These are phyloP conservation scores for Talaromyces borbonicus DNA, from an alignment of 495 filamentous ascomycete genomes.

Conservation along the genomic window DNA sequence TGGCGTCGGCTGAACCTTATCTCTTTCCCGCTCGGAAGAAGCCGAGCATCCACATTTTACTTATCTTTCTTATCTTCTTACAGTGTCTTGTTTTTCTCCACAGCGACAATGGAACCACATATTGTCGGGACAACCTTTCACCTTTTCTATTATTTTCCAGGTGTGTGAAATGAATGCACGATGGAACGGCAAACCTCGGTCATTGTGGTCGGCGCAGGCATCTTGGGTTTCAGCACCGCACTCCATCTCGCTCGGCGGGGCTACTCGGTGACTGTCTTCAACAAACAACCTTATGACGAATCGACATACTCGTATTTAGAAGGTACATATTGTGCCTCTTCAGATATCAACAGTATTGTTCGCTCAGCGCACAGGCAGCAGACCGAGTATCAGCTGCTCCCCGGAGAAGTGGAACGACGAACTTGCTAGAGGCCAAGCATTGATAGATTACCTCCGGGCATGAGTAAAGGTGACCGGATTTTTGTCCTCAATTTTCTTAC, in stretches of 20 bases:
- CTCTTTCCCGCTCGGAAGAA: no score
- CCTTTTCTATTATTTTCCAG: no score
- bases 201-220: conserved; percentile 34
- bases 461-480: conserved; percentile 20
- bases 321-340: conserved; percentile 26
- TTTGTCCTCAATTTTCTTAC: conserved; percentile 28
- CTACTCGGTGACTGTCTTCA: conserved; percentile 32
- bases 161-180: no score
- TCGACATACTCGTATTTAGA: conserved; percentile 18
- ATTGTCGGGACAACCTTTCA: no score
- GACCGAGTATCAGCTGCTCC: conserved; percentile 32
- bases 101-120: no score
- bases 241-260: conserved; percentile 31
- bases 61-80: no score
- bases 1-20: no score
- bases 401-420: conserved; percentile 33
- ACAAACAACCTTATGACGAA: conserved; percentile 30
- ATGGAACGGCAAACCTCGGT: conserved; percentile 27
- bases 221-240: conserved; percentile 33
- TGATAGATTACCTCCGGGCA: conserved; percentile 24
- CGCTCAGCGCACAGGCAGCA: conserved; percentile 30
- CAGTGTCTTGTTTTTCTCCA: no score
- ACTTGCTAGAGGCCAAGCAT: conserved; percentile 12
- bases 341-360: conserved; percentile 37
- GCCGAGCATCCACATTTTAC: no score